Conservation (phyloP, 1,284 basidiomycete genomes). For the Austroboletus niveus region DNA sequence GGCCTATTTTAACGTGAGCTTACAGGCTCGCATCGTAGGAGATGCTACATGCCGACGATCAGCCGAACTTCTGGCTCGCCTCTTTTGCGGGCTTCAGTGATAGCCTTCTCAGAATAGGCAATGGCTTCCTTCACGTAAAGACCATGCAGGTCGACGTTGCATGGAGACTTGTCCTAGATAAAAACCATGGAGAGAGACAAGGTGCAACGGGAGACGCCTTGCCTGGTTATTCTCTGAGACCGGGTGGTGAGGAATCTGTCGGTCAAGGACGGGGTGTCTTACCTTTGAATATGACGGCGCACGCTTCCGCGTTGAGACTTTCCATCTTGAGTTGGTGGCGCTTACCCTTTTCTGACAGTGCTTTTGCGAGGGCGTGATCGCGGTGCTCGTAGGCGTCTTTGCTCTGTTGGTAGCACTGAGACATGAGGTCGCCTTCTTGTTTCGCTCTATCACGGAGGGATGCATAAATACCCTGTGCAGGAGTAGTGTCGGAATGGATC, state of each 20-base stretch:
- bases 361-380: neutral
- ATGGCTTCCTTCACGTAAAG: conserved; percentile 91
- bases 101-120: conserved; percentile 61
- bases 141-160: conserved; percentile 86
- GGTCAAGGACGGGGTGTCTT: neutral
- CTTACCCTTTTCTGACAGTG: neutral
- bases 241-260: neutral
- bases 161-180: conserved; percentile 55
- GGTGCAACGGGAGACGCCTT: neutral
- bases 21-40: neutral
- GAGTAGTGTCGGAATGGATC: neutral
- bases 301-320: neutral
- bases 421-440: conserved; percentile 71
- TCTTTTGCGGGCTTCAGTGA: conserved; percentile 60
- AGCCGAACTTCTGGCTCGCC: conserved; percentile 72
- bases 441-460: conserved; percentile 70
- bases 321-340: neutral
- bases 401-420: conserved; percentile 25
- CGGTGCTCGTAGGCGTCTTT: neutral
- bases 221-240: conserved; percentile 28
- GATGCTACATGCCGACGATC: conserved; percentile 71
- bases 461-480: conserved; percentile 48
- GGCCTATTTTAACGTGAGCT: conserved; percentile 40
- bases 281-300: neutral
- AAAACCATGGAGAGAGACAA: conserved; percentile 1